These are phyloP conservation scores for Diaporthe vaccinii DNA, from an alignment of 2,329 filamentous ascomycete genomes.

Conservation along the genomic window DNA sequence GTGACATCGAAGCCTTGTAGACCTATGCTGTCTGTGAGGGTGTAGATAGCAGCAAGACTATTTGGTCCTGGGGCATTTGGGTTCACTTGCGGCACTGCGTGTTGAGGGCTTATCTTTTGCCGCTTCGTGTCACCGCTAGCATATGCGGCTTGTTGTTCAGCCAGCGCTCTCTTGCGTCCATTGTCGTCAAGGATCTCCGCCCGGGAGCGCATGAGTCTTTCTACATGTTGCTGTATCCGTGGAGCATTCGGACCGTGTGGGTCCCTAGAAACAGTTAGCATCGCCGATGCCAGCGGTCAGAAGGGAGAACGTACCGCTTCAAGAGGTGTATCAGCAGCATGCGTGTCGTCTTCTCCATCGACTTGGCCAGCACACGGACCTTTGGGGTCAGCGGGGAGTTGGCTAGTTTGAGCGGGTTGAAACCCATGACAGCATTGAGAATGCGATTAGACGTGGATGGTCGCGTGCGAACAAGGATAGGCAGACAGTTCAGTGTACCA, in stretches of 20 bases:
- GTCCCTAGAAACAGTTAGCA: slow-evolving; percentile 67
- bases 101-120: slow-evolving; percentile 74
- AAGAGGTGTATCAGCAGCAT: slow-evolving; percentile 86
- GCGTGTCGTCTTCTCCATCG: slow-evolving; percentile 94
- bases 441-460: slow-evolving; percentile 88
- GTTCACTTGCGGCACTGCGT: slow-evolving; percentile 67
- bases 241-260: slow-evolving; percentile 81
- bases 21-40: slow-evolving; percentile 81
- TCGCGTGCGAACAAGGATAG: slow-evolving; percentile 84
- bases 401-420: slow-evolving; percentile 89
- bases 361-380: slow-evolving; percentile 85
- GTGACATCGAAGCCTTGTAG: slow-evolving; percentile 87
- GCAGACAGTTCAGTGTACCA: slow-evolving; percentile 90
- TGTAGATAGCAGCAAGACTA: slow-evolving; percentile 87
- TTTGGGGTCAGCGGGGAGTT: slow-evolving; percentile 83
- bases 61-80: slow-evolving; percentile 82
- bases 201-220: slow-evolving; percentile 83
- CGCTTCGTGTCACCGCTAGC: slow-evolving; percentile 87
- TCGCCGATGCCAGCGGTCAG: slow-evolving; percentile 37
- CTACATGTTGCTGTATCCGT: slow-evolving; percentile 89
- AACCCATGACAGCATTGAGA: slow-evolving; percentile 85
- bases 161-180: slow-evolving; percentile 81
- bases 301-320: slow-evolving; percentile 71
- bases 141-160: slow-evolving; percentile 71
- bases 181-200: slow-evolving; percentile 85